A percentile compares a stretch with the other conserved stretches of the same genome.
Conservation (phyloP, 1,284 basidiomycete species). For the Ganoderma multipileum region DNA sequence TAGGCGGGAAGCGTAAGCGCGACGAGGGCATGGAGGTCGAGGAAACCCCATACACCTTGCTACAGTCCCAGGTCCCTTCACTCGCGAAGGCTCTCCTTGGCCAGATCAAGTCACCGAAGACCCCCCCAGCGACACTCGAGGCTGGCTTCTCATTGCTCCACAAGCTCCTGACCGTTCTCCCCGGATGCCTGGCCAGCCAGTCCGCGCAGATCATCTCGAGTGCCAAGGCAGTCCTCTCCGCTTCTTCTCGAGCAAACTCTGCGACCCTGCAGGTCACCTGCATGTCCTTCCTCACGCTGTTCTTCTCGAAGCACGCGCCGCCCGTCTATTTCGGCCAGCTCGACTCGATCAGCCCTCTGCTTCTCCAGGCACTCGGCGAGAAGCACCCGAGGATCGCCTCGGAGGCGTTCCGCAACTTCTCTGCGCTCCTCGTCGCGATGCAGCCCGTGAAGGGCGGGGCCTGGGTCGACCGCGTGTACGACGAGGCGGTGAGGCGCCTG, state of each 20-base stretch:
- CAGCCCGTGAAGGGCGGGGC: slow-evolving; percentile 65
- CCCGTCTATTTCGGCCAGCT: slow-evolving; percentile 69
- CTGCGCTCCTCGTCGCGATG: slow-evolving; percentile 68
- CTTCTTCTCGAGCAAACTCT: slow-evolving; percentile 70
- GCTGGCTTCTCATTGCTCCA: slow-evolving; percentile 85
- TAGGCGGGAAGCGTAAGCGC: slow-evolving; percentile 81
- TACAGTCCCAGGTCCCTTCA: slow-evolving; percentile 77
- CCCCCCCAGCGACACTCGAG: slow-evolving; percentile 80
- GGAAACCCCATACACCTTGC: slow-evolving; percentile 74
- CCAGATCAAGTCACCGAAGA: slow-evolving; percentile 85
- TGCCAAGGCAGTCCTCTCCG: slow-evolving; percentile 67
- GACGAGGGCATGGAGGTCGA: slow-evolving; percentile 82
- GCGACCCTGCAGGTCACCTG: slow-evolving; percentile 81
- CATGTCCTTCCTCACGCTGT: slow-evolving; percentile 84
- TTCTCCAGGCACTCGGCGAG: slow-evolving; percentile 77
- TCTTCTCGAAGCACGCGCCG: slow-evolving; percentile 84
- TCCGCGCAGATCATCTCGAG: slow-evolving; percentile 67
- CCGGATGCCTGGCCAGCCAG: slow-evolving; percentile 83
- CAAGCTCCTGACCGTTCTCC: slow-evolving; percentile 80
- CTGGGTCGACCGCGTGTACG: slow-evolving; percentile 77
- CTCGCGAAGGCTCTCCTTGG: slow-evolving; percentile 85
- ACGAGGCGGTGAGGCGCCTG: slow-evolving; percentile 75
- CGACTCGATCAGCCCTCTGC: slow-evolving; percentile 70
- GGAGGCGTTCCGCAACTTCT: slow-evolving; percentile 85
- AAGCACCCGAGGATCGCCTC: slow-evolving; percentile 80